Base-by-base conservation (phyloP, 495 filamentous ascomycete genomes). In the Penicillium atrosanguineum region DNA sequence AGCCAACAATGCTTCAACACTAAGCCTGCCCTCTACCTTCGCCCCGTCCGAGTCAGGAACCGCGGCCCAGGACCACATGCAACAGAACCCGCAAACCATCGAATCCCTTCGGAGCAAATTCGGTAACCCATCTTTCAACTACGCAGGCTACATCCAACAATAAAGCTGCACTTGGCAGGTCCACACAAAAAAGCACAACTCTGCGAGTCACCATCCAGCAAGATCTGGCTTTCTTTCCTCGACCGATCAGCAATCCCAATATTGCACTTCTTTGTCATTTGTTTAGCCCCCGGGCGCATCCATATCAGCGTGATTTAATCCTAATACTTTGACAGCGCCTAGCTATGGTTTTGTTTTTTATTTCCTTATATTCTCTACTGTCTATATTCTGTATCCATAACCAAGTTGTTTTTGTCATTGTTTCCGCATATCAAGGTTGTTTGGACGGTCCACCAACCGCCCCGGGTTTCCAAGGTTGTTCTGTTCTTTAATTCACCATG, bases 11-110 rank as follows among this genome's bases (percentile, higher is more conserved):
- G 14, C 68, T 18, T 70, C 73, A n/a, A 70, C 58, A 45, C 56
- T 76, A 52, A 73, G 62, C 38, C 69, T 76, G 7, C 69, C 72
- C 3, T 57, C 69, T 0, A 63, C 72, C 4, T 69, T 64, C 26
- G 56, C 52, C 9, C 58, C 67, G 2, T 60, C 70, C n/a, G 69
- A 70, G 14, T 48, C 65, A 7, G 63, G 50, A 11, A 43, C 57
- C 7, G 48, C 63, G 8, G 44, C 65, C 4, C 60, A 69, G 23
- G 66, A 68, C 20, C 59, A 59, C 28, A 62, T 70, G 56, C 58
- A 61, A 29, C 57, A 62, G 38, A 55, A 50, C 7, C 57, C 62
- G 3, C 65, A 63, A 16, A 44, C 62, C 9, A 36, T 72, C 29
- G 68, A 72, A 14, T 60, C 69, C 0, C 31, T 72, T 47, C 48